Percentiles rank a stretch among this genome's conserved stretches.
phyloP scores from a whole-genome alignment of 129 eudicot genomes.

The Saussurea involucrata region DNA sequence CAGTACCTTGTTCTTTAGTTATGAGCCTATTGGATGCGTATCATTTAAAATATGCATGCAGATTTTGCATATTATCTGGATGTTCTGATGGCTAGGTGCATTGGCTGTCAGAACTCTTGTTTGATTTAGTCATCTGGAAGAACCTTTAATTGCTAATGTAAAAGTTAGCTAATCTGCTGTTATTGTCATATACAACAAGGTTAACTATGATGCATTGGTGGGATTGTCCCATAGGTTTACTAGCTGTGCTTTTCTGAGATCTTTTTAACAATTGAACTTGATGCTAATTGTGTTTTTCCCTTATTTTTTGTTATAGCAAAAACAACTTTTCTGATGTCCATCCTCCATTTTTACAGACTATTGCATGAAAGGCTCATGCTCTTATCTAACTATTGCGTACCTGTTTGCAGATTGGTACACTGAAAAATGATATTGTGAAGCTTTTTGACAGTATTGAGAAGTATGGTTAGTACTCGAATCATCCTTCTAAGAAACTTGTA shows the following conservation, averaged over 20 bases:
- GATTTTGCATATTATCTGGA: neutral
- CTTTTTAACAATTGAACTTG: neutral
- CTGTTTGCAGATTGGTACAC: constrained; percentile 56
- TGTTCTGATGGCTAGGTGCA: constrained; percentile 1
- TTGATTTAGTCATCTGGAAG: neutral
- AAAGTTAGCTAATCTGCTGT: constrained; percentile 8
- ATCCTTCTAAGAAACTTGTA: neutral
- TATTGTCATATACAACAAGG: neutral
- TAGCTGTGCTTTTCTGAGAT: neutral
- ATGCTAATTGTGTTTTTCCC: constrained; percentile 5
- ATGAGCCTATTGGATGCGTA: neutral
- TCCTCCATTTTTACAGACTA: neutral
- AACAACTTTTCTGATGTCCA: constrained; percentile 4
- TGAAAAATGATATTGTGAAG: constrained; percentile 67
- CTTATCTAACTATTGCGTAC: constrained; percentile 13
- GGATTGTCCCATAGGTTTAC: neutral
- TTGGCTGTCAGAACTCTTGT: neutral
- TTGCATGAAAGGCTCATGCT: constrained; percentile 6
- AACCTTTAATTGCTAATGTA: neutral
- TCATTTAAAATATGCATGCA: neutral
- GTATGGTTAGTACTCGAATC: constrained; percentile 51
- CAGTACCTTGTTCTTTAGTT: neutral
- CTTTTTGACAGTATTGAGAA: constrained; percentile 86
- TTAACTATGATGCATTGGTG: neutral
- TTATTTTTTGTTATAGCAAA: neutral